phyloP scores from a whole-genome alignment of 2,329 filamentous ascomycete species.

The Xylariaceae sp. region DNA sequence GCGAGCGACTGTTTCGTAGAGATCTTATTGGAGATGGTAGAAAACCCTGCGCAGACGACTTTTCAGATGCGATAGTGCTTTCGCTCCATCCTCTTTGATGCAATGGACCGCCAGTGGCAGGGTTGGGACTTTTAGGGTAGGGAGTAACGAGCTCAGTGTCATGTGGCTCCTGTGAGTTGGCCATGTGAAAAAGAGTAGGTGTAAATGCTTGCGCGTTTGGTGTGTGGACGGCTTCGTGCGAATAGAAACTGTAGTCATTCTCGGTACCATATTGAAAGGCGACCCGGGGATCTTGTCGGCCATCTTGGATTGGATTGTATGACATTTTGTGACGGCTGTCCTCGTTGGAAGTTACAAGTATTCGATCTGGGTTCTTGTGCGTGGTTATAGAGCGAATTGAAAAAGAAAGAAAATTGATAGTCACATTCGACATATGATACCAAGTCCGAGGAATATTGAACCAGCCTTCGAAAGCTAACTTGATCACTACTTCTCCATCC shows the following conservation, averaged over 20 bases:
- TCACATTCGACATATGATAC: too few species aligned
- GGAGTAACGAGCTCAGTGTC: background rate
- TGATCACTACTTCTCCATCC: too few species aligned
- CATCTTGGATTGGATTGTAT: background rate
- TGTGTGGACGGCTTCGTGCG: background rate
- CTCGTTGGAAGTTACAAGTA: too few species aligned
- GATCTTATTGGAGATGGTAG: conserved; percentile 1
- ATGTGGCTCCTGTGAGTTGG: background rate
- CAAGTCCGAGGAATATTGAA: too few species aligned
- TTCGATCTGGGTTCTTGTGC: too few species aligned
- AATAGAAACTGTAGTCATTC: background rate
- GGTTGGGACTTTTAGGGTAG: background rate
- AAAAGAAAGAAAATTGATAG: too few species aligned
- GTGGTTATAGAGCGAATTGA: too few species aligned
- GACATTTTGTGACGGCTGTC: background rate
- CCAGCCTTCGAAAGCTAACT: too few species aligned
- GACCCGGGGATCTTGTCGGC: background rate
- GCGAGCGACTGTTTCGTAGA: background rate
- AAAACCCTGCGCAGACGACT: conserved; percentile 4
- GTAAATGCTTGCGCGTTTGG: background rate
- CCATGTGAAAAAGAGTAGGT: background rate
- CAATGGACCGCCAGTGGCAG: conserved; percentile 3
- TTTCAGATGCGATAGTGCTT: conserved; percentile 16
- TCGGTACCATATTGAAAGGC: background rate
- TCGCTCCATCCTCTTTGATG: conserved; percentile 23